Percentiles rank a stretch among this genome's conserved stretches.
Conservation (phyloP, 257 asterid species). For the Cynanchum wilfordii region DNA sequence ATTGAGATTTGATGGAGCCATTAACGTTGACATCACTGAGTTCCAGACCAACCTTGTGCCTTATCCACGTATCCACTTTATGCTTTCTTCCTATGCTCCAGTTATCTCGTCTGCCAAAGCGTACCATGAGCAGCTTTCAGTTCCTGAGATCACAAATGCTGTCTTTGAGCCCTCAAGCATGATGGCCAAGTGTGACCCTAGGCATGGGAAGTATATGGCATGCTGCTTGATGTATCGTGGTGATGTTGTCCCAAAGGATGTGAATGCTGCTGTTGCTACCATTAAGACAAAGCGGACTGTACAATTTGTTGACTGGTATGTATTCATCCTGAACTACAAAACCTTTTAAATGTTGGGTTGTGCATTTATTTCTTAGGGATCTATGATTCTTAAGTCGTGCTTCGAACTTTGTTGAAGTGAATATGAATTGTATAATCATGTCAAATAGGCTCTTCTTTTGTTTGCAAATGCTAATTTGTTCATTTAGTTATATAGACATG, state of each 20-base stretch:
- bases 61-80: conserved; percentile 20
- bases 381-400: not conserved
- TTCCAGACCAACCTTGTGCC: conserved; percentile 24
- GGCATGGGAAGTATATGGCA: conserved; percentile 23
- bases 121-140: conserved; percentile 20
- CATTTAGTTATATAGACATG: not conserved
- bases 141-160: conserved; percentile 18
- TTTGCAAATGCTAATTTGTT: not conserved
- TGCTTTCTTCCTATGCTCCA: conserved; percentile 23
- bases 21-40: conserved; percentile 15
- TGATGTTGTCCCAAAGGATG: conserved; percentile 21
- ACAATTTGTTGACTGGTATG: conserved; percentile 22
- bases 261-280: conserved; percentile 20
- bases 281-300: conserved; percentile 16
- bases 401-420: not conserved
- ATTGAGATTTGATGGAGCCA: conserved; percentile 22
- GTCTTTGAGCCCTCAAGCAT: conserved; percentile 18
- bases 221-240: conserved; percentile 22
- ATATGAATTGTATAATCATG: not conserved
- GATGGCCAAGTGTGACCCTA: conserved; percentile 24
- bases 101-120: conserved; percentile 22
- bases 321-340: not conserved
- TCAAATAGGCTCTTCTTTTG: not conserved
- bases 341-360: not conserved
- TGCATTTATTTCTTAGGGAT: not conserved